Evolutionary conservation across 768 basidiomycete species (phyloP).

Genomic region (Phaeotremella fagi): DNA sequence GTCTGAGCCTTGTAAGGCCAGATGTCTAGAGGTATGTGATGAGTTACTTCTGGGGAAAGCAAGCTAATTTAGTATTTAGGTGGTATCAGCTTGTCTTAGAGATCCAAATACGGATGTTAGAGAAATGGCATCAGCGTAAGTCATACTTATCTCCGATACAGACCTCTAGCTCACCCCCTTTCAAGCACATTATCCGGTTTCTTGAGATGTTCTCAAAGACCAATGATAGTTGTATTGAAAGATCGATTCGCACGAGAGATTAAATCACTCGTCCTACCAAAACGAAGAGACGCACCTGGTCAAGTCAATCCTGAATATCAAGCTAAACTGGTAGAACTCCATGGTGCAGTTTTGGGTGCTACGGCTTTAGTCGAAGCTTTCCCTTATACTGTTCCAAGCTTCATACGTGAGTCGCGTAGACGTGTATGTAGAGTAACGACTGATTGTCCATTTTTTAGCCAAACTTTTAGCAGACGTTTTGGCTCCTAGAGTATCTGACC

Average conservation of each 20-base stretch:
- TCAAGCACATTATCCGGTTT: constrained; percentile 69
- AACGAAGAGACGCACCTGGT: constrained; percentile 54
- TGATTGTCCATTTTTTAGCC: constrained; percentile 49
- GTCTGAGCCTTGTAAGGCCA: constrained; percentile 61
- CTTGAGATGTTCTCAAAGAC: constrained; percentile 81
- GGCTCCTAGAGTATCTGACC: constrained; percentile 79
- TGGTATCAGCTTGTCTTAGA: constrained; percentile 72
- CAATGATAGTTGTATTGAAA: constrained; percentile 78
- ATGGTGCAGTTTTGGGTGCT: constrained; percentile 89
- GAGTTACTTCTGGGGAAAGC: neutral
- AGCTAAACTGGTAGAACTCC: constrained; percentile 66
- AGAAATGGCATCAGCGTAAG: constrained; percentile 73
- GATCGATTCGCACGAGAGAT: constrained; percentile 74
- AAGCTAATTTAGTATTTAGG: constrained; percentile 50
- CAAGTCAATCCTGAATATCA: constrained; percentile 63
- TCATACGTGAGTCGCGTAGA: constrained; percentile 58
- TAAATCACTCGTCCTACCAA: constrained; percentile 61
- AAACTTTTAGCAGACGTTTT: constrained; percentile 71
- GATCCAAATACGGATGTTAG: constrained; percentile 92
- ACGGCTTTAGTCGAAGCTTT: constrained; percentile 90
- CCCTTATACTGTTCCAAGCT: constrained; percentile 91
- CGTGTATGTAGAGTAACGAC: constrained; percentile 1
- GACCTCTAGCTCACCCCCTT: constrained; percentile 24
- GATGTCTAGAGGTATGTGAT: constrained; percentile 65
- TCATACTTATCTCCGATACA: constrained; percentile 11